A percentile compares a stretch with the other conserved stretches of the same genome.
Evolutionary conservation across 129 eudicot genomes (phyloP).

Genomic region (Ambrosia trifida): DNA sequence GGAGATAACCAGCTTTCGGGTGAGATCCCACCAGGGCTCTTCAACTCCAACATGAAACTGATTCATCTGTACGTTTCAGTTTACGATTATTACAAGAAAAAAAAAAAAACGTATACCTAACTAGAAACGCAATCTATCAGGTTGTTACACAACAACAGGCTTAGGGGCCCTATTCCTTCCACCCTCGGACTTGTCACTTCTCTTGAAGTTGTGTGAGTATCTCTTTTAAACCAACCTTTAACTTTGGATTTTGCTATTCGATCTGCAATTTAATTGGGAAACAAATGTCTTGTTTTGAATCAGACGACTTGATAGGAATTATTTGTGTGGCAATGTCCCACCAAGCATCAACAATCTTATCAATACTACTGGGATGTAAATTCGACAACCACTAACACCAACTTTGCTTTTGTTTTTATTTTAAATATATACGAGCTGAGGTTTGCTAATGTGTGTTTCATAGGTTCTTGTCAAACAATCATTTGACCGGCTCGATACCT

Average conservation of each 20-base stretch:
- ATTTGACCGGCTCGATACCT: slow-evolving; percentile 45
- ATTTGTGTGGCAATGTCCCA: slow-evolving; percentile 39
- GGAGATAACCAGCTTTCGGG: slow-evolving; percentile 68
- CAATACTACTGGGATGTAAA: slow-evolving; percentile 38
- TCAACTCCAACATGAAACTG: slow-evolving; percentile 50
- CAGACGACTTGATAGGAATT: slow-evolving; percentile 52
- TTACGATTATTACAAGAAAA: not conserved
- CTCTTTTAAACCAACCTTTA: not conserved
- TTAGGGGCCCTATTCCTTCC: slow-evolving; percentile 46
- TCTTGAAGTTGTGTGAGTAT: slow-evolving; percentile 49
- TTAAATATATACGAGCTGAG: not conserved
- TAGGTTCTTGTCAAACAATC: slow-evolving; percentile 50
- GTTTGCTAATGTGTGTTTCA: not conserved
- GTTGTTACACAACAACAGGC: slow-evolving; percentile 40
- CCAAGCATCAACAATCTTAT: slow-evolving; percentile 46
- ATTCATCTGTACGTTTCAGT: slow-evolving; percentile 55
- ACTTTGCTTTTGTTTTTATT: not conserved
- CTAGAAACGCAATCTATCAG: slow-evolving; percentile 24
- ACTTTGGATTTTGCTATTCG: not conserved
- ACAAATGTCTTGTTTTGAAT: slow-evolving; percentile 9
- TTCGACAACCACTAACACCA: not conserved
- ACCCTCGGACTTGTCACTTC: slow-evolving; percentile 39
- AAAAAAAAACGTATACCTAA: not conserved
- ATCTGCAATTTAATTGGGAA: not conserved
- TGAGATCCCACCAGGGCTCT: slow-evolving; percentile 47